phyloP scores from a whole-genome alignment of 805 yeast genomes.

The Wickerhamomyces ciferrii region DNA sequence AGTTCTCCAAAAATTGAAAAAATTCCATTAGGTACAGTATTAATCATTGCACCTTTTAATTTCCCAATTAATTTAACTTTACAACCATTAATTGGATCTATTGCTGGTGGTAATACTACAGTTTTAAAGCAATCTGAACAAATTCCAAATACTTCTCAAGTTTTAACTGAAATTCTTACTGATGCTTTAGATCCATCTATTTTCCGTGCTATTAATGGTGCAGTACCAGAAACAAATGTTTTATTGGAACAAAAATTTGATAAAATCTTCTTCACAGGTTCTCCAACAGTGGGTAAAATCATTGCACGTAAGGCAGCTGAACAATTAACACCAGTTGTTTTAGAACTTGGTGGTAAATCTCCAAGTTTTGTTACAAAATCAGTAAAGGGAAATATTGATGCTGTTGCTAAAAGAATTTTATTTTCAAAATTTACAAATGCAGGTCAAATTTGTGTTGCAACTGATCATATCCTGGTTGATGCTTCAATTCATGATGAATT shows the following conservation, averaged over 20 bases:
- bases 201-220: conserved; percentile 69
- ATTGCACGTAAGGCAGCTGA: conserved; percentile 82
- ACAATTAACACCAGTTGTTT: conserved; percentile 68
- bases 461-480: conserved; percentile 77
- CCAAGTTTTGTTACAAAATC: conserved; percentile 68
- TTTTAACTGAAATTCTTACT: conserved; percentile 51
- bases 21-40: conserved; percentile 57
- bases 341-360: conserved; percentile 92
- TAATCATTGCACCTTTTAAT: conserved; percentile 77
- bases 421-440: conserved; percentile 79
- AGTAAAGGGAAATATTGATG: conserved; percentile 35
- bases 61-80: conserved; percentile 66
- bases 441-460: conserved; percentile 90
- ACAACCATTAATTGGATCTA: conserved; percentile 68
- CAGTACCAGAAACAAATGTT: conserved; percentile 53
- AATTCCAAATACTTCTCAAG: conserved; percentile 54
- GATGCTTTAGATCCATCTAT: conserved; percentile 50
- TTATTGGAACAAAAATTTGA: conserved; percentile 64
- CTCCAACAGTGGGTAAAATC: conserved; percentile 66
- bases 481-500: conserved; percentile 49
- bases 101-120: conserved; percentile 83
- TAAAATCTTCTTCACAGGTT: conserved; percentile 85
- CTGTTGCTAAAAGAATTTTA: conserved; percentile 55
- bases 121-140: conserved; percentile 47
- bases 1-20: conserved; percentile 11